phyloP scores from a whole-genome alignment of 257 asterid species.

The Solanum piurae region DNA sequence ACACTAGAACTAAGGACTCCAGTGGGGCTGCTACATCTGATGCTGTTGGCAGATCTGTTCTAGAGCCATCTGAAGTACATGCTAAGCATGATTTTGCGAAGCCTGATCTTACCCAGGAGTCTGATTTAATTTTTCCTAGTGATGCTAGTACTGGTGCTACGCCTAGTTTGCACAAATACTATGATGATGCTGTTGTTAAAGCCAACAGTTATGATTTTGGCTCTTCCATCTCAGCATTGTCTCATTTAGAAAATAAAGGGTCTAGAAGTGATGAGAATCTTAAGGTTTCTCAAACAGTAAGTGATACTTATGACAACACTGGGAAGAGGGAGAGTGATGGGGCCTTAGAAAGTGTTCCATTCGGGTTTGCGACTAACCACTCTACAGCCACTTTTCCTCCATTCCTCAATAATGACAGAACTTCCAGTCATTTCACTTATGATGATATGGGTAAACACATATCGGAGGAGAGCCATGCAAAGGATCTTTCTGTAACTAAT shows the following conservation, averaged over 20 bases:
- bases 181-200: not conserved
- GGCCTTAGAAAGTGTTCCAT: conserved; percentile 25
- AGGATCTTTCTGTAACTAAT: conserved; percentile 24
- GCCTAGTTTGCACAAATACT: not conserved
- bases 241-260: conserved; percentile 23
- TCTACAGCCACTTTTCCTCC: conserved; percentile 13
- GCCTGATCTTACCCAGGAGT: conserved; percentile 18
- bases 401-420: conserved; percentile 16
- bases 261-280: conserved; percentile 25
- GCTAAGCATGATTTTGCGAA: conserved; percentile 27
- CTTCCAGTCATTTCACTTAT: conserved; percentile 21
- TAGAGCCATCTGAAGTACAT: conserved; percentile 15
- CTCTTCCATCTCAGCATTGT: conserved; percentile 10
- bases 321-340: conserved; percentile 31
- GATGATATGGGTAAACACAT: conserved; percentile 16
- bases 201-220: conserved; percentile 5
- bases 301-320: conserved; percentile 13
- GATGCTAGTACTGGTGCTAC: conserved; percentile 7
- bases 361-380: conserved; percentile 14
- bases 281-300: conserved; percentile 16
- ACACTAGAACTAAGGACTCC: conserved; percentile 26
- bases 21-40: conserved; percentile 47
- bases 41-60: conserved; percentile 25
- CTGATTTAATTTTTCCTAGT: conserved; percentile 16
- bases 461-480: conserved; percentile 19